phyloP scores from a whole-genome alignment of 31 red algal species.

The Asparagopsis taxiformis region DNA sequence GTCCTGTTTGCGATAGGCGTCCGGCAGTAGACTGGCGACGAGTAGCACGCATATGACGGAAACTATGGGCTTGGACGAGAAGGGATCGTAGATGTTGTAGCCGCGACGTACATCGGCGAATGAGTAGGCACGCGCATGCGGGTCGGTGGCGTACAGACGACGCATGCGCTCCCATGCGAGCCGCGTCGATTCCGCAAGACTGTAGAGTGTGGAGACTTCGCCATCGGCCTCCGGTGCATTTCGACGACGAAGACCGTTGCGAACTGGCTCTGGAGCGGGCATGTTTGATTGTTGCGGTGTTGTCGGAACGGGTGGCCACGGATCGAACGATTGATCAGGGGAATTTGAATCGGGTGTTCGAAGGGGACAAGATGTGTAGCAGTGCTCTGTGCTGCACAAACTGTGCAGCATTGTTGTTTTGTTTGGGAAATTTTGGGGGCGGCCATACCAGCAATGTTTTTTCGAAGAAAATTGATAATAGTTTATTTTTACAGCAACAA shows the following conservation, averaged over 20 bases:
- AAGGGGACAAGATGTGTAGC: too few relatives aligned
- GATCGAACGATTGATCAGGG: too few relatives aligned
- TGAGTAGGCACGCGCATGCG: slow-evolving; percentile 68
- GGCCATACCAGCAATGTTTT: too few relatives aligned
- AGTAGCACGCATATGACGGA: slow-evolving; percentile 50
- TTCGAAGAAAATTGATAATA: too few relatives aligned
- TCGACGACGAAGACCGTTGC: slow-evolving; percentile 29
- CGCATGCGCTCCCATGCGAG: slow-evolving; percentile 86
- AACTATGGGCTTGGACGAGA: slow-evolving; percentile 67
- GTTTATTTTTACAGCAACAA: too few relatives aligned
- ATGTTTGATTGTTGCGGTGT: slow-evolving; percentile 1
- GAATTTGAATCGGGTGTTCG: too few relatives aligned
- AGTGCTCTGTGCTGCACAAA: too few relatives aligned
- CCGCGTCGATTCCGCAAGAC: slow-evolving; percentile 83
- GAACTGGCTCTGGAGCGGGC: slow-evolving; percentile 6
- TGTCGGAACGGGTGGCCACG: too few relatives aligned
- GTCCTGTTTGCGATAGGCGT: slow-evolving; percentile 65
- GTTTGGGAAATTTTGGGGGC: too few relatives aligned
- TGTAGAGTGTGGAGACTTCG: slow-evolving; percentile 72
- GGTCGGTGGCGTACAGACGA: slow-evolving; percentile 82
- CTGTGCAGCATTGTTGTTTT: too few relatives aligned
- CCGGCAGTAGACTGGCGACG: slow-evolving; percentile 33
- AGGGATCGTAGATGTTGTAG: slow-evolving; percentile 80
- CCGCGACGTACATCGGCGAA: slow-evolving; percentile 86
- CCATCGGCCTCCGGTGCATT: slow-evolving; percentile 9